These are phyloP conservation scores for Cinchona pubescens DNA, from an alignment of 257 asterid genomes.

Conservation along the genomic window DNA sequence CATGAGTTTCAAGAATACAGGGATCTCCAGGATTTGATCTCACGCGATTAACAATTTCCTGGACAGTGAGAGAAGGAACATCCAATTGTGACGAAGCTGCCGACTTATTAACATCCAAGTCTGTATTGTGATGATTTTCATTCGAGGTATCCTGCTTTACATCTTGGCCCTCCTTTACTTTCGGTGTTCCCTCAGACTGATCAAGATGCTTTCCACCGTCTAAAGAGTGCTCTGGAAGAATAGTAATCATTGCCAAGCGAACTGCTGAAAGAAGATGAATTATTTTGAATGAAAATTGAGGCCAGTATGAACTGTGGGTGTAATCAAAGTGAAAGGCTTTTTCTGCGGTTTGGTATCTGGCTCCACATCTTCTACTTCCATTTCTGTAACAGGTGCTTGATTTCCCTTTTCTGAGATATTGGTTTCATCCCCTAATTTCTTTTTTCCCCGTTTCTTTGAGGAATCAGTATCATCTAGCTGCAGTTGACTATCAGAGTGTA, in stretches of 20 bases:
- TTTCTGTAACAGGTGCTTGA: constrained; percentile 40
- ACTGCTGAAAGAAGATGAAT: constrained; percentile 96
- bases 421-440: constrained; percentile 47
- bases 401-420: constrained; percentile 50
- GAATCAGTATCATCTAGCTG: constrained; percentile 45
- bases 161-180: constrained; percentile 45
- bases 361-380: constrained; percentile 59
- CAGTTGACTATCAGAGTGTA: constrained; percentile 44
- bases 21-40: constrained; percentile 93
- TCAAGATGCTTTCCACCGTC: constrained; percentile 44
- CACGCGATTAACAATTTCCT: constrained; percentile 83
- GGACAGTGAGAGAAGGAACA: constrained; percentile 67
- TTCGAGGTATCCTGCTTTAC: constrained; percentile 39
- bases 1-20: constrained; percentile 90
- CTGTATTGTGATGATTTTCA: constrained; percentile 38
- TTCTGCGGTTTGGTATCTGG: constrained; percentile 63
- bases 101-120: constrained; percentile 36
- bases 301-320: constrained; percentile 83
- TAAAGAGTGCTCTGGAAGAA: constrained; percentile 68
- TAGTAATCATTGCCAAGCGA: constrained; percentile 76
- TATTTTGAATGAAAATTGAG: constrained; percentile 89
- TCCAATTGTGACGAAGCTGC: constrained; percentile 45
- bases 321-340: constrained; percentile 68
- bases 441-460: constrained; percentile 63
- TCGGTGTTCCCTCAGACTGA: constrained; percentile 45